Percentiles rank a stretch among this genome's conserved stretches.
Evolutionary conservation across 2,329 filamentous ascomycete genomes (phyloP).

Genomic region (Penicillium concentricum): DNA sequence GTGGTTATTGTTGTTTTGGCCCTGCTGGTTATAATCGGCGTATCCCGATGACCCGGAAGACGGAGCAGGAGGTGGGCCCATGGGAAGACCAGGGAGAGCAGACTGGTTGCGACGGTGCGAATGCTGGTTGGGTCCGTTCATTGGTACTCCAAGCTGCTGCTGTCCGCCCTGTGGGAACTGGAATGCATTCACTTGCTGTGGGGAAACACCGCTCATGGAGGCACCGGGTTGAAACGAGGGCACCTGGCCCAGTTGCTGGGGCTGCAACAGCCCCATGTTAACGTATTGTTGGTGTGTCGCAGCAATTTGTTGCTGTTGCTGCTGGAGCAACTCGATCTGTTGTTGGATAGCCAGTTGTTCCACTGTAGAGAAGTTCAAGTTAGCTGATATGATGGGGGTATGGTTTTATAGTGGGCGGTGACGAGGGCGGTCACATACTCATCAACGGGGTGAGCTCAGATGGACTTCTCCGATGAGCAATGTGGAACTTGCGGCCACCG

Average conservation of each 20-base stretch:
- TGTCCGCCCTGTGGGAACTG: conserved; percentile 82
- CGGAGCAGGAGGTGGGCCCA: conserved; percentile 88
- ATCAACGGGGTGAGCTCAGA: conserved; percentile 96
- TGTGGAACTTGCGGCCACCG: conserved; percentile 86
- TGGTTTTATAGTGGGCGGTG: background rate
- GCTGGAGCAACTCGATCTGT: conserved; percentile 95
- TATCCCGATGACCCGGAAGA: conserved; percentile 86
- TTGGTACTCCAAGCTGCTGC: conserved; percentile 64
- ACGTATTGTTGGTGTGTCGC: conserved; percentile 96
- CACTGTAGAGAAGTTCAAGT: conserved; percentile 56
- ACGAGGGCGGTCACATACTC: conserved; percentile 65
- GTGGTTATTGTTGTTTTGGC: conserved; percentile 56
- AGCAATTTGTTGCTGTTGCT: conserved; percentile 97
- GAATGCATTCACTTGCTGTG: conserved; percentile 70
- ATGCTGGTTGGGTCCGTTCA: conserved; percentile 75
- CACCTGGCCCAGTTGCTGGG: conserved; percentile 74
- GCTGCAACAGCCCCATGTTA: conserved; percentile 92
- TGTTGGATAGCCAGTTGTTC: conserved; percentile 97
- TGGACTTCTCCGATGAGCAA: conserved; percentile 93
- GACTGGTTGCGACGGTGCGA: conserved; percentile 98
- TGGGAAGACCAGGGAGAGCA: conserved; percentile 85
- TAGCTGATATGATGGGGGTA: background rate
- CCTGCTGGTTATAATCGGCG: conserved; percentile 71
- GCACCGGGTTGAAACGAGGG: conserved; percentile 69
- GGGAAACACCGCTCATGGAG: conserved; percentile 70